A percentile compares a stretch with the other conserved stretches of the same genome.
These are phyloP conservation scores for Lentinula guzmanii DNA, from an alignment of 768 basidiomycete species.

Conservation along the genomic window DNA sequence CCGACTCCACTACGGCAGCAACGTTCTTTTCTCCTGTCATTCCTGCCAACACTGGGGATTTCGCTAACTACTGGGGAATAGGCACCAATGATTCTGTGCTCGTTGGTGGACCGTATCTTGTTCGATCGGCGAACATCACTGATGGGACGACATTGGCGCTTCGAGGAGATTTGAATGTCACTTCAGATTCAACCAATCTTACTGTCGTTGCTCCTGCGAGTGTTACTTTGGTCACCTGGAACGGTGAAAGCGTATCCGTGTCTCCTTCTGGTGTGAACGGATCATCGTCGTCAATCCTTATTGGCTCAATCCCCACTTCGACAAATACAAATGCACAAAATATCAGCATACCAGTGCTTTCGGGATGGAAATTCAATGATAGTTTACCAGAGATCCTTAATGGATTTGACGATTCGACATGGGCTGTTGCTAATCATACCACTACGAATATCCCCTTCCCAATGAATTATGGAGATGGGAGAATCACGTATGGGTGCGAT, in stretches of 20 bases:
- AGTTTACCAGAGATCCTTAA: slow-evolving; percentile 65
- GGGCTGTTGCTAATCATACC: slow-evolving; percentile 64
- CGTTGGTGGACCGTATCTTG: slow-evolving; percentile 60
- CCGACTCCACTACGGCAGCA: slow-evolving; percentile 58
- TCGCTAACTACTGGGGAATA: slow-evolving; percentile 63
- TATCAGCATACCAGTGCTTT: not conserved
- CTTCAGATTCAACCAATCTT: slow-evolving; percentile 31
- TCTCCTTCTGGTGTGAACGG: slow-evolving; percentile 9
- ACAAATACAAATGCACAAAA: not conserved
- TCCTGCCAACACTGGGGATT: slow-evolving; percentile 29
- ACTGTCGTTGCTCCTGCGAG: slow-evolving; percentile 57
- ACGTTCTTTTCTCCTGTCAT: slow-evolving; percentile 77
- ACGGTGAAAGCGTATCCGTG: slow-evolving; percentile 38
- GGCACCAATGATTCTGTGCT: slow-evolving; percentile 69
- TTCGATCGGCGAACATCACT: slow-evolving; percentile 47
- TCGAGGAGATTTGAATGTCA: slow-evolving; percentile 59
- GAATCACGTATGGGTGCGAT: slow-evolving; percentile 78
- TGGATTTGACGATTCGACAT: slow-evolving; percentile 55
- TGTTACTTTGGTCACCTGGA: slow-evolving; percentile 62
- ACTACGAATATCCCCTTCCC: slow-evolving; percentile 67
- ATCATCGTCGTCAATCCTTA: slow-evolving; percentile 8
- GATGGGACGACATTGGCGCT: slow-evolving; percentile 42
- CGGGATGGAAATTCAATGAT: slow-evolving; percentile 70
- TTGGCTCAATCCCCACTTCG: not conserved
- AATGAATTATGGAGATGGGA: slow-evolving; percentile 68